Base-by-base conservation (phyloP, 73 alveolate genomes). In the Paramecium pentaurelia region DNA sequence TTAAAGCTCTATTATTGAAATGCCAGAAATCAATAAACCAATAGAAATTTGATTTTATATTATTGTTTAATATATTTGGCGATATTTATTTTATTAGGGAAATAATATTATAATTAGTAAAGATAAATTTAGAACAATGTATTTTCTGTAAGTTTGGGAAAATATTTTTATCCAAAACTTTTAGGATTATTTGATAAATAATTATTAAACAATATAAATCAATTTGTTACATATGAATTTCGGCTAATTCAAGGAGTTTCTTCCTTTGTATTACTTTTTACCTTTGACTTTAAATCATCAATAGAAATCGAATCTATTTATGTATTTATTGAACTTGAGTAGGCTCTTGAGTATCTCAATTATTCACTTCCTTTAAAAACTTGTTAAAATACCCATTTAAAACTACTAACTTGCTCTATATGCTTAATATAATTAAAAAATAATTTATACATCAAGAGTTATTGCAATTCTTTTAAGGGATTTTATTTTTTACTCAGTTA, bases 321-420 rank as follows among this genome's bases (percentile, higher is more conserved):
- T 20, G 84, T 54, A 54, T 54, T 28, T 27, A 80, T 80, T 10
- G 91, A 80, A 14, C 91, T 80, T 22, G 91, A 80, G 27, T 80
- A 80, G 25, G 77, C 25, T 80, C 58, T 80, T 11, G 75, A 40
- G 16, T 34, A 30, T 44, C 49, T 20, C 6, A 20, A 12, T 1
- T 22, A 25, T 34, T 64, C 14, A 20, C 30, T 27, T 27, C 71
- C 37, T 47, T 45, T 80, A 16, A 80, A 80, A 27, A 80, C 91
- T 27, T 80, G 36, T 45, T 80, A 22, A 45, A 80, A 80, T 80
- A 80, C 91, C 91, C 91, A 80, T 25, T 80, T 80, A 80, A 80
- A 80, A 27, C 49, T 42, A 10, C 58, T 42, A 44, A 80, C 91
- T 47, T 80, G 49, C n/a, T 47, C 91, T n/a, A 80, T 80, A 25